Evolutionary conservation across 1,139 yeast genomes (phyloP).

Genomic region (Taphrina pruni): DNA sequence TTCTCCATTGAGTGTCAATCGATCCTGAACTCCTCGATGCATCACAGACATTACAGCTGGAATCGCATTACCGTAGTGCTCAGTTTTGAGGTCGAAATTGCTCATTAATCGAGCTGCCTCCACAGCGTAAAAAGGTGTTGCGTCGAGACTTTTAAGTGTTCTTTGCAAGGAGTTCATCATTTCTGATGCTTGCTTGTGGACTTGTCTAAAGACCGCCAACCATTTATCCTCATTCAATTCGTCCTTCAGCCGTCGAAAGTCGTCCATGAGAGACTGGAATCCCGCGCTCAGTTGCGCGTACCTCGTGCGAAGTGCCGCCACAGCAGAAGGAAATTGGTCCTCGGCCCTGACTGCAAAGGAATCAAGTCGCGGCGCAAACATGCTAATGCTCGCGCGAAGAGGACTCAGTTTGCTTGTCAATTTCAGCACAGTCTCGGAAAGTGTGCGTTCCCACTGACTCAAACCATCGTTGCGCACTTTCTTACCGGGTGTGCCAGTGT

Average conservation of each 20-base stretch:
- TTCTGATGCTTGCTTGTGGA: conserved; percentile 33
- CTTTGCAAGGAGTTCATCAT: conserved; percentile 38
- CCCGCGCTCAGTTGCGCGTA: conserved; percentile 8
- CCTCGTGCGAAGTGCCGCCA: background rate
- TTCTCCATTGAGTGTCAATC: conserved; percentile 33
- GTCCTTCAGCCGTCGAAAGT: conserved; percentile 19
- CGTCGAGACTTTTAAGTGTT: conserved; percentile 14
- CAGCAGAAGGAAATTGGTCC: conserved; percentile 29
- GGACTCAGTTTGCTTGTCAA: conserved; percentile 25
- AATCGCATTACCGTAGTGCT: conserved; percentile 34
- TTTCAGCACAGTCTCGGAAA: conserved; percentile 30
- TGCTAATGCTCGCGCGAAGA: conserved; percentile 25
- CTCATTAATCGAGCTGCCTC: conserved; percentile 14
- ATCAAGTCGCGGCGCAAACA: conserved; percentile 31
- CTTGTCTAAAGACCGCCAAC: conserved; percentile 38
- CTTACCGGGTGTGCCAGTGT: conserved; percentile 40
- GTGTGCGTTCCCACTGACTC: conserved; percentile 35
- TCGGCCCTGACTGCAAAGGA: conserved; percentile 23
- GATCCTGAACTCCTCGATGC: conserved; percentile 28
- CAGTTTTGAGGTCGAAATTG: conserved; percentile 26
- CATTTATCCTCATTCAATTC: conserved; percentile 38
- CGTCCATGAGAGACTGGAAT: conserved; percentile 1
- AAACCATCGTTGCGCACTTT: conserved; percentile 19
- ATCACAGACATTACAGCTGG: conserved; percentile 39
- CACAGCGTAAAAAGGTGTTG: conserved; percentile 3